Percentiles rank a stretch among this genome's conserved stretches.
These are phyloP conservation scores for Calonectria fujianensis DNA, from an alignment of 2,329 filamentous ascomycete species.

Conservation along the genomic window DNA sequence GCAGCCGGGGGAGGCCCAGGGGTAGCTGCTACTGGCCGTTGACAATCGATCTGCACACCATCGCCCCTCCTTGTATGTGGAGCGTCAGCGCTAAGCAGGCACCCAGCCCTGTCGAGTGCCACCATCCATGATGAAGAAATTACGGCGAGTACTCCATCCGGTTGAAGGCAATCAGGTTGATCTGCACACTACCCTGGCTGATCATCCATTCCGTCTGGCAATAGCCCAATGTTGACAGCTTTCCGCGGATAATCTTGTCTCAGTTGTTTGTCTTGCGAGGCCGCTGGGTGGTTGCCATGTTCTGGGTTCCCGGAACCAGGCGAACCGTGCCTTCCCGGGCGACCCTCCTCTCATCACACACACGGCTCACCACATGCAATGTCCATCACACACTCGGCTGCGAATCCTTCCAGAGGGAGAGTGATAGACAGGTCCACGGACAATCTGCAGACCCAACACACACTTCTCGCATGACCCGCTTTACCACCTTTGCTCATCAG, in stretches of 20 bases:
- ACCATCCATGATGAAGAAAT: slow-evolving; percentile 14
- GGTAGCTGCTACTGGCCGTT: slow-evolving; percentile 3
- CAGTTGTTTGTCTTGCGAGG: background rate
- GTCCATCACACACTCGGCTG: background rate
- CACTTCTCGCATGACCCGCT: slow-evolving; percentile 2
- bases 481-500: background rate
- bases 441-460: slow-evolving; percentile 16
- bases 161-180: background rate
- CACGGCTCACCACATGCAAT: background rate
- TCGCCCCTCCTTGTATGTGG: background rate
- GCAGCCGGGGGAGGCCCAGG: background rate
- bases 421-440: background rate
- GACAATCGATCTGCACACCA: background rate
- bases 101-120: background rate
- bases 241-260: background rate
- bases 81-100: slow-evolving; percentile 12
- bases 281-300: background rate
- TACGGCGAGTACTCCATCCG: slow-evolving; percentile 12
- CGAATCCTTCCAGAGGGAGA: slow-evolving; percentile 2
- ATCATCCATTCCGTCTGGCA: slow-evolving; percentile 19
- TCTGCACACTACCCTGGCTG: slow-evolving; percentile 6
- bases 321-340: background rate
- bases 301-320: background rate
- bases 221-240: slow-evolving; percentile 1
- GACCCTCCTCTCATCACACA: background rate